Conservation (phyloP, 768 basidiomycete species). For the Boletales sp. region DNA sequence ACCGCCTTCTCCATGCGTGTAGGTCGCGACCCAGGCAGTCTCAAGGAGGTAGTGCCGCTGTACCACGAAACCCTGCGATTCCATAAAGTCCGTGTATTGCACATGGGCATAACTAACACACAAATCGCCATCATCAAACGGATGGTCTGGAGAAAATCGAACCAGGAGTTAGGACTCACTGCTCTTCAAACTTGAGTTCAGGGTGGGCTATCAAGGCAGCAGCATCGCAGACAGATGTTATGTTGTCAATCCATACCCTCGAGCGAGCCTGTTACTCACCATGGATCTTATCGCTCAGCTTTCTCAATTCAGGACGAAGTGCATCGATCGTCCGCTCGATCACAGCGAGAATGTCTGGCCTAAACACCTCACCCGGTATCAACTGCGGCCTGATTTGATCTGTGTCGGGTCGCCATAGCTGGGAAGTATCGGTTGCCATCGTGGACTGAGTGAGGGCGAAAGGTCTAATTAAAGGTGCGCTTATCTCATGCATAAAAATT, state of each 20-base stretch:
- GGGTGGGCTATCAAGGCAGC: conserved; percentile 50
- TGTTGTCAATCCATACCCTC: no score
- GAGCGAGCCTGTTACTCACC: conserved; percentile 32
- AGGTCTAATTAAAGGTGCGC: no score
- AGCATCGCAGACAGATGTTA: no score
- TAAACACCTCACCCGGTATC: conserved; percentile 36
- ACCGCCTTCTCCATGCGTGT: conserved; percentile 32
- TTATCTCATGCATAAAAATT: no score
- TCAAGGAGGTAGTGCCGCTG: conserved; percentile 56
- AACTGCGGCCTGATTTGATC: conserved; percentile 14
- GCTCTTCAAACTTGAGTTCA: conserved; percentile 65
- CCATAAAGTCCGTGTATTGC: conserved; percentile 63
- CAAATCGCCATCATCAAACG: no score
- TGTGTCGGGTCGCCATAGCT: conserved; percentile 39
- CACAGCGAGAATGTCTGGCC: conserved; percentile 56
- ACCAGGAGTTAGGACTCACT: conserved; percentile 35
- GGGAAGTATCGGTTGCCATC: neutral
- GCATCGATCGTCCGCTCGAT: conserved; percentile 53
- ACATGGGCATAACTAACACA: conserved; percentile 63
- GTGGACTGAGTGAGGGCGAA: no score
- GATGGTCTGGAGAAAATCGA: no score
- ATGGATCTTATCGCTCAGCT: conserved; percentile 69
- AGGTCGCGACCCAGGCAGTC: conserved; percentile 75
- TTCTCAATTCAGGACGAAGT: conserved; percentile 53
- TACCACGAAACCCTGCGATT: conserved; percentile 61